Percentiles rank a stretch among this genome's conserved stretches.
phyloP scores from a whole-genome alignment of 2,329 filamentous ascomycete species.

The Verticillium longisporum region DNA sequence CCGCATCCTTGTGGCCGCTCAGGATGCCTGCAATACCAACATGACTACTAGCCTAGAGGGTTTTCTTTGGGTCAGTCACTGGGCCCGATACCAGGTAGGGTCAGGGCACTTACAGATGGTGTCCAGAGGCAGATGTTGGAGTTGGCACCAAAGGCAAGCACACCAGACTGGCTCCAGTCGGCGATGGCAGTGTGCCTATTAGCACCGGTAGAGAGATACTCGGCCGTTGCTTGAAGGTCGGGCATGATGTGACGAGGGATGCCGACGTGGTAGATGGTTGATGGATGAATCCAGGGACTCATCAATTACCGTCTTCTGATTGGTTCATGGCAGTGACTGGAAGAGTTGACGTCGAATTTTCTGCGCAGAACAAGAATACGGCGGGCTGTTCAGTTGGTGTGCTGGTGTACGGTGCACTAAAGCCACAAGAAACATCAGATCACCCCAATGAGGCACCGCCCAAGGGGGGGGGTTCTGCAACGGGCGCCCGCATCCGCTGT shows the following conservation, averaged over 20 bases:
- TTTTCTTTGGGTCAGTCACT: background rate
- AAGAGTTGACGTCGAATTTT: constrained; percentile 13
- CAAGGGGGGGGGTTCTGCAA: too few species aligned
- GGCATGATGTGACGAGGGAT: constrained; percentile 12
- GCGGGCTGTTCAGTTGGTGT: background rate
- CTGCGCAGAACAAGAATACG: constrained; percentile 6
- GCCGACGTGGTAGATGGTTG: background rate
- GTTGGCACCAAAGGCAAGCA: constrained; percentile 85
- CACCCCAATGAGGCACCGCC: background rate
- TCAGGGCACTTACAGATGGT: constrained; percentile 33
- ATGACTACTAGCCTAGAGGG: constrained; percentile 5
- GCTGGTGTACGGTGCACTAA: background rate
- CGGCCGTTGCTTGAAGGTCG: constrained; percentile 24
- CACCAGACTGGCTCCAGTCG: constrained; percentile 71
- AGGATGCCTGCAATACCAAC: constrained; percentile 61
- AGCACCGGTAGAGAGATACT: constrained; percentile 69
- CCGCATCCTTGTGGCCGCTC: constrained; percentile 67
- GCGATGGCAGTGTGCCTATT: constrained; percentile 86
- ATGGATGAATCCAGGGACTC: constrained; percentile 20
- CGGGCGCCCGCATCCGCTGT: background rate
- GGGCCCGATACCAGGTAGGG: background rate
- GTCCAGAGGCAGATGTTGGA: constrained; percentile 85
- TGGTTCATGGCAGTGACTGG: constrained; percentile 17
- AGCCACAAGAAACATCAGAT: background rate
- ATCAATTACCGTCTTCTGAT: constrained; percentile 18